Evolutionary conservation across 805 yeast species (phyloP), one percentile per base, ranked within the genome.

Genomic region (Isabelozyma pseudorhagii): DNA sequence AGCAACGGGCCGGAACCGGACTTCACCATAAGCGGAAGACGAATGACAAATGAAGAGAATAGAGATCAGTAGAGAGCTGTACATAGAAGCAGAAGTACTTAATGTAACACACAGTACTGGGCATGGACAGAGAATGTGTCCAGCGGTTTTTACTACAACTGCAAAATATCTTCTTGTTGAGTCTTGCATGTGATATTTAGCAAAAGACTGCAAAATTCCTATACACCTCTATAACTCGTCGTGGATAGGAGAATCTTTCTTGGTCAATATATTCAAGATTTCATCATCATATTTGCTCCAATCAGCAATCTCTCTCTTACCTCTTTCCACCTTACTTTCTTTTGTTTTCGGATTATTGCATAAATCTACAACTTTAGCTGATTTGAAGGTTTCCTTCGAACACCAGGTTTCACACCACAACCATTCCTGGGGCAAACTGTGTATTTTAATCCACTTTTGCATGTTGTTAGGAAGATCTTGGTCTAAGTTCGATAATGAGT

Each of bases 331-430:
- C 60, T 89, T 89, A 17, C 87, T 84, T 60, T 89, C 96, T 56
- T 85, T 85, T 0, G 94, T 85, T 49, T 86, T 63, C 2, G 96
- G 96, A 58, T 90, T 89, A 63, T 87, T 87, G 68, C 96, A 89
- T 52, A 89, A 69, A 59, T 89, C 96, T 53, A 89, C 87, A 9
- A 92, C 86, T 62, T 83, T 87, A 2, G 96, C 96, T 0, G 70
- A 68, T 47, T 63, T 63, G 50, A 85, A 67, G 34, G 81, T 70
- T 45, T 78, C 85, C 54, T 84, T 88, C 29, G 83, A 75, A 64
- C 96, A 88, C 96, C 96, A 89, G 0, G 96, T 89, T 61, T 89
- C 96, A 68, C 96, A 90, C 96, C 96, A 90, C 38, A 89, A 70
- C 96, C 96, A 89, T 42, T 88, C 92, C 56, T 85, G 85, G 3